phyloP scores from a whole-genome alignment of 495 filamentous ascomycete genomes.

The Podospora fimiseda region DNA sequence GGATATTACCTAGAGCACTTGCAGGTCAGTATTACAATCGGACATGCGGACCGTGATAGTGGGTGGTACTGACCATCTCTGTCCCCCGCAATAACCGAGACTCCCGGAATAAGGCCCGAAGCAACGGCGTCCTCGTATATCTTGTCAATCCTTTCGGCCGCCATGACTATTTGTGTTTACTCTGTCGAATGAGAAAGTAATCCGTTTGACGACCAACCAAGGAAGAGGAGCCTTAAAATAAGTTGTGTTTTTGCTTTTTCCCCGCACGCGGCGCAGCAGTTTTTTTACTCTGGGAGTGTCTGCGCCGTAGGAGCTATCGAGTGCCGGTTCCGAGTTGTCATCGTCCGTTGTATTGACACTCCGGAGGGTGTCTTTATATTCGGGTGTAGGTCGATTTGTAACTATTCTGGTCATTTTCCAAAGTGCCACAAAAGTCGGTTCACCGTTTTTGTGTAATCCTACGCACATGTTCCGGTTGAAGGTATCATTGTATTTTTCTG shows the following conservation, averaged over 20 bases:
- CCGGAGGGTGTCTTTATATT: too few species aligned
- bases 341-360: too few species aligned
- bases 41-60: neutral
- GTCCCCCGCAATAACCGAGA: constrained; percentile 9
- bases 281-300: too few species aligned
- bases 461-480: too few species aligned
- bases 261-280: too few species aligned
- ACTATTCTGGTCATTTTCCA: too few species aligned
- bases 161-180: neutral
- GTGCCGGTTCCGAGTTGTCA: too few species aligned
- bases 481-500: too few species aligned
- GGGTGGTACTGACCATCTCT: constrained; percentile 1
- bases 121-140: constrained; percentile 2
- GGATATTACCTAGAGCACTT: neutral
- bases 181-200: neutral
- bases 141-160: constrained; percentile 5
- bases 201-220: neutral
- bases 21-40: neutral
- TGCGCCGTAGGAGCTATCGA: too few species aligned
- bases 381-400: too few species aligned
- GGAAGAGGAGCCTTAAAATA: neutral
- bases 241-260: neutral
- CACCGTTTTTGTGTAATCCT: too few species aligned
- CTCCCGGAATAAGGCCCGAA: constrained; percentile 9
- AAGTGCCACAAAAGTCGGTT: too few species aligned